Base-by-base conservation (phyloP, 2,329 filamentous ascomycete genomes). In the Apiospora koreana region DNA sequence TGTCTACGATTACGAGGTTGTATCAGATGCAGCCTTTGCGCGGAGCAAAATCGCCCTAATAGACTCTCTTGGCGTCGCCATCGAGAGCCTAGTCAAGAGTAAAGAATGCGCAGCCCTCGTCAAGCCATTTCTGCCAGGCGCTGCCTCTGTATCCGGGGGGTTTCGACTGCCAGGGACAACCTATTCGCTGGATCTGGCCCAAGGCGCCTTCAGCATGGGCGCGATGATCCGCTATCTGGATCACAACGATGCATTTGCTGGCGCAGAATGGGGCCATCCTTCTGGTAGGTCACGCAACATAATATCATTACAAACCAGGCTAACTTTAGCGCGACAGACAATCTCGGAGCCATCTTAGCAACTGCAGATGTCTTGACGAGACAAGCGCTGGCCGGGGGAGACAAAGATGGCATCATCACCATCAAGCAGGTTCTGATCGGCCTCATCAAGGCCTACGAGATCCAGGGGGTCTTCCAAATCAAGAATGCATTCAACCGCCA, bases 181-280 rank as follows among this genome's bases (percentile, higher is more conserved):
- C 3, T 76, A 77, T 46, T 70, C 75, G 10, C 66, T 83, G 16
- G 82, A 83, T 69, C 77, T 78, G 3, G 62, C 80, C 1, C 80
- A 83, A 65, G 82, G 80, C 0, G 79, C 82, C 18, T 83, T 83
- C 69, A 78, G 81, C 68, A 54, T 84, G 28, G 81, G 80, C 0
- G 72, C 75, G 2, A 71, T 81, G 72, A 82, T 83, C 46, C 76
- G 82, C 35, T 83, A 82, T 68, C 72, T 83, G 18, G 82, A 84
- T 71, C 81, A 82, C 67, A 84, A 83, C 67, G 82, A 84, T 75
- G 81, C 78, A 6, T 75, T 79, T n/a, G 69, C 74, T 10, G 82
- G 81, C 0, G 76, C 75, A n/a, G 82, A 84, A 74, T 83, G 82
- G 82, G 81, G 81, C 0, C 82, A 83, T 75, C 82, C 82, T 16